phyloP scores from a whole-genome alignment of 768 basidiomycete genomes.

The Leccinum ochraceum region DNA sequence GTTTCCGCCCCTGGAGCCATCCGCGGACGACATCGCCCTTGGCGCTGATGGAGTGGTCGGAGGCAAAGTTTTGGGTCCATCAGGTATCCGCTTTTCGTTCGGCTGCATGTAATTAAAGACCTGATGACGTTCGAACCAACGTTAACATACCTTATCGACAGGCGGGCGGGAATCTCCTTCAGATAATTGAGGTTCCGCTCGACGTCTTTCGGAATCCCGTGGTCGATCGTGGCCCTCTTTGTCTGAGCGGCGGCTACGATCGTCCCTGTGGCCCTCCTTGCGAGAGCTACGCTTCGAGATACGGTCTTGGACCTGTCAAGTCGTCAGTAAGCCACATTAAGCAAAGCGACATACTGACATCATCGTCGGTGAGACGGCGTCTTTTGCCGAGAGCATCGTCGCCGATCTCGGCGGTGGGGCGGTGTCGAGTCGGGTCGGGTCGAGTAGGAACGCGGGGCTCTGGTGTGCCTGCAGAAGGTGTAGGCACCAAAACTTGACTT shows the following conservation, averaged over 20 bases:
- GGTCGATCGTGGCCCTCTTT: constrained; percentile 68
- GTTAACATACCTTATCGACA: constrained; percentile 60
- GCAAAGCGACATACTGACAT: constrained; percentile 47
- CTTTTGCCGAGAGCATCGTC: constrained; percentile 78
- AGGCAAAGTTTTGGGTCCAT: constrained; percentile 55
- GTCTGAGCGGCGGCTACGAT: constrained; percentile 66
- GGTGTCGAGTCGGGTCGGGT: constrained; percentile 59
- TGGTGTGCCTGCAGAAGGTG: constrained; percentile 29
- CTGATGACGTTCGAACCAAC: not conserved
- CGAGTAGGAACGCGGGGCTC: constrained; percentile 64
- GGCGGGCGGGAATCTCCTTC: constrained; percentile 52
- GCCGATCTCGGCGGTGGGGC: constrained; percentile 40
- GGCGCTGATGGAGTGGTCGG: constrained; percentile 69
- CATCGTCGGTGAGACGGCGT: constrained; percentile 67
- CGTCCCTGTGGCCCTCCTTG: constrained; percentile 76
- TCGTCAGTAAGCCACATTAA: constrained; percentile 13
- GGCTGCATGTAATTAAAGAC: constrained; percentile 33
- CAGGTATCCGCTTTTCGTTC: constrained; percentile 56
- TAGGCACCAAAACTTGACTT: constrained; percentile 36
- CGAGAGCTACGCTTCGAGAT: constrained; percentile 80
- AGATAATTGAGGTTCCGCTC: constrained; percentile 58
- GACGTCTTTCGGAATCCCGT: constrained; percentile 67
- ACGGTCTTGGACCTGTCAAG: constrained; percentile 58
- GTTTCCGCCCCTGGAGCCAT: constrained; percentile 38
- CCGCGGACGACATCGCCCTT: constrained; percentile 63